Percentiles rank a stretch among this genome's conserved stretches.
These are phyloP conservation scores for Perkinsus chesapeaki DNA, from an alignment of 169 alveolate species.

Conservation along the genomic window DNA sequence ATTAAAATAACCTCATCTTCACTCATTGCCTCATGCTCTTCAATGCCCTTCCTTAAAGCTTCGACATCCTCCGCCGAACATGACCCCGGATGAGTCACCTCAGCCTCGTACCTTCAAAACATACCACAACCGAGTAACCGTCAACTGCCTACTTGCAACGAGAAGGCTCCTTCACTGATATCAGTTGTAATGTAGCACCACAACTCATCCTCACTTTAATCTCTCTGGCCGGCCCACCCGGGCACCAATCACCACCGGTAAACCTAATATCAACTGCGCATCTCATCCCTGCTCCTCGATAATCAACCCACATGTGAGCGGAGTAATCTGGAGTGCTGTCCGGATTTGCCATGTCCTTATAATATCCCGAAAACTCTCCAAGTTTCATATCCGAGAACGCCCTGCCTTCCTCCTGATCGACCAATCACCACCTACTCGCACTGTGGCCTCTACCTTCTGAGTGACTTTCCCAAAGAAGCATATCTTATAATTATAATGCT, in stretches of 20 bases:
- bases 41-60: neutral
- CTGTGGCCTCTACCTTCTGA: neutral
- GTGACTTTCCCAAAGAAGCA: neutral
- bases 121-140: neutral
- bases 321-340: neutral
- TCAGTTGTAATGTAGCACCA: neutral
- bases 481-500: neutral
- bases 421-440: neutral
- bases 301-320: neutral
- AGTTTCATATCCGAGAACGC: neutral
- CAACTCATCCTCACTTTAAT: neutral
- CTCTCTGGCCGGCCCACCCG: neutral
- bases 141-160: neutral
- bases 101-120: neutral
- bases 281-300: neutral
- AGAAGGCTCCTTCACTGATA: neutral
- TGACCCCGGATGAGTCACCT: neutral
- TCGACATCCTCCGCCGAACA: neutral
- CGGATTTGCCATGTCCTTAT: neutral
- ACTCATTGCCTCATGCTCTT: neutral
- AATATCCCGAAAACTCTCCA: neutral
- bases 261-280: neutral
- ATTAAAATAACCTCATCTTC: neutral
- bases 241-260: neutral
- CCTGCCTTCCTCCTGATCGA: neutral